A percentile compares a stretch with the other conserved stretches of the same genome.
Evolutionary conservation across 2,329 filamentous ascomycete genomes (phyloP).

Genomic region (Calonectria montana): DNA sequence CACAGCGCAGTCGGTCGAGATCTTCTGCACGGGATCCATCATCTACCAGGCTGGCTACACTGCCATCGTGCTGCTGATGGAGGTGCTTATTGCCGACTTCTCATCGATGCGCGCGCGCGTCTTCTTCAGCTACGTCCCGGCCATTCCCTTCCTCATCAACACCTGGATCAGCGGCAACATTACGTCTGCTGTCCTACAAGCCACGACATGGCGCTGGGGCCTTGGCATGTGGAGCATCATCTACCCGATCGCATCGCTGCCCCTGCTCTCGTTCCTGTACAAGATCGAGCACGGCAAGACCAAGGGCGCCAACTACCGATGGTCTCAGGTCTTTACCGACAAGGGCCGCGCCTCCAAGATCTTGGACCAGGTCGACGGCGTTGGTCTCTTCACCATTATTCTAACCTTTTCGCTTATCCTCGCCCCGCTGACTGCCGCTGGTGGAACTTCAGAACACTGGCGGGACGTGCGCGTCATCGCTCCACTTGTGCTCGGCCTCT

Average conservation of each 20-base stretch:
- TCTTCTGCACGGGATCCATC: constrained; percentile 65
- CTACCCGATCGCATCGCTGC: constrained; percentile 66
- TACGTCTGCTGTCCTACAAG: constrained; percentile 59
- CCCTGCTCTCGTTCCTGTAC: constrained; percentile 60
- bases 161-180: constrained; percentile 73
- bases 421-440: constrained; percentile 65
- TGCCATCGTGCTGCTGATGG: constrained; percentile 65
- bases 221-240: constrained; percentile 74
- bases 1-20: constrained; percentile 57
- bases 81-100: constrained; percentile 71
- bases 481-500: constrained; percentile 62
- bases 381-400: constrained; percentile 60
- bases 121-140: constrained; percentile 72
- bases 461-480: constrained; percentile 60
- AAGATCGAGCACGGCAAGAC: constrained; percentile 43
- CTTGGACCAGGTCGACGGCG: constrained; percentile 66
- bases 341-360: constrained; percentile 55
- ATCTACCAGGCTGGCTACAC: constrained; percentile 71
- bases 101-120: constrained; percentile 70
- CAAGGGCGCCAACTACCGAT: constrained; percentile 1
- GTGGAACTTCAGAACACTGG: constrained; percentile 61
- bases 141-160: constrained; percentile 69
- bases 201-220: constrained; percentile 70
- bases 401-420: constrained; percentile 60
- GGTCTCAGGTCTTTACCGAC: not conserved